phyloP scores from a whole-genome alignment of 2,329 filamentous ascomycete species.

The Fusarium tanahbumbuense region DNA sequence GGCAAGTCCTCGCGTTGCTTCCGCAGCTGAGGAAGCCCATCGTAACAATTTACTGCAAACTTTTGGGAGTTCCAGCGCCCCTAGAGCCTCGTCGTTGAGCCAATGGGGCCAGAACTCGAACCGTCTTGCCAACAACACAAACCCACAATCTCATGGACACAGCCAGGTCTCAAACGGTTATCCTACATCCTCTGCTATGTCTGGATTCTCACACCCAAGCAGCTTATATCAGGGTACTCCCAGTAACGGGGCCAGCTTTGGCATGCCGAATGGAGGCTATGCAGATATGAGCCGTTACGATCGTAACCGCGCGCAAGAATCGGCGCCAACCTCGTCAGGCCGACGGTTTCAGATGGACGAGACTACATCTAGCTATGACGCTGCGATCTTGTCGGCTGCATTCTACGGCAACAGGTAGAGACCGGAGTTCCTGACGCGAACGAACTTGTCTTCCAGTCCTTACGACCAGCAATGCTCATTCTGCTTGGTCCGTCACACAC shows the following conservation, averaged over 20 bases:
- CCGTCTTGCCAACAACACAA: constrained; percentile 32
- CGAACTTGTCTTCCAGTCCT: not conserved
- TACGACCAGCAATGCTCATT: not conserved
- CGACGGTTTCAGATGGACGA: constrained; percentile 50
- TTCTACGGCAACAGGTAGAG: constrained; percentile 47
- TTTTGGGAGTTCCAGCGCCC: constrained; percentile 45
- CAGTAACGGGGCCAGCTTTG: constrained; percentile 40
- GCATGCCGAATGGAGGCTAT: constrained; percentile 26
- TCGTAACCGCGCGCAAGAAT: constrained; percentile 34
- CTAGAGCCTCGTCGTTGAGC: constrained; percentile 49
- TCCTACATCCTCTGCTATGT: constrained; percentile 47
- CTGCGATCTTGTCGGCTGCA: constrained; percentile 51
- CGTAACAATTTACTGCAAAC: constrained; percentile 52
- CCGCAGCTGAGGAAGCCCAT: constrained; percentile 48
- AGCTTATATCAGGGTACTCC: constrained; percentile 64
- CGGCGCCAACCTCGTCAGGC: constrained; percentile 24
- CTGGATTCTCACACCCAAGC: constrained; percentile 61
- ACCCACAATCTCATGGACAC: constrained; percentile 36
- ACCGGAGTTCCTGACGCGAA: not conserved
- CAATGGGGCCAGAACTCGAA: constrained; percentile 47
- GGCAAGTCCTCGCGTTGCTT: constrained; percentile 33
- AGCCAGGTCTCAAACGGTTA: constrained; percentile 26
- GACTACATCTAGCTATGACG: constrained; percentile 52
- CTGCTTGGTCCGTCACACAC: constrained; percentile 2
- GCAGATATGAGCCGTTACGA: constrained; percentile 30